Evolutionary conservation across 306 rosid genomes (phyloP).

Genomic region (Cucumis cinereus): DNA sequence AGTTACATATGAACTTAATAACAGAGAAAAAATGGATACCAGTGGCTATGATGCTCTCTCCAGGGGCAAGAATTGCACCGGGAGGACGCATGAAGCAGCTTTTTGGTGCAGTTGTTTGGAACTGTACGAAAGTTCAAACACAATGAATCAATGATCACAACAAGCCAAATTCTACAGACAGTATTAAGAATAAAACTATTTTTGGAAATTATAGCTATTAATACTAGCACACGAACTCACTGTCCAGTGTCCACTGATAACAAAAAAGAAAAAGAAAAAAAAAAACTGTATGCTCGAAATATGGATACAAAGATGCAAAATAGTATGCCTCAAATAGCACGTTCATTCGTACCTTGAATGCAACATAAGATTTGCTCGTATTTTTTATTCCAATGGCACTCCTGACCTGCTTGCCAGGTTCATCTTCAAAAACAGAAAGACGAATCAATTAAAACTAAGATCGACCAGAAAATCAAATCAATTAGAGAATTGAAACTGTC

Average conservation of each 20-base stretch:
- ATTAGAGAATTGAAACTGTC: background rate
- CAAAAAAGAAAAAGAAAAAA: background rate
- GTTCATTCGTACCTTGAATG: constrained; percentile 65
- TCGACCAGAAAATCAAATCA: background rate
- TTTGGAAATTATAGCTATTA: background rate
- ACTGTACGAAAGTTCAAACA: constrained; percentile 30
- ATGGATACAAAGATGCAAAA: background rate
- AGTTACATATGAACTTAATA: background rate
- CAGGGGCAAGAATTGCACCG: constrained; percentile 90
- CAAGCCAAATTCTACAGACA: background rate
- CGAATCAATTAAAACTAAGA: background rate
- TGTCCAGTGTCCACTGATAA: background rate
- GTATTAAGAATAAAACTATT: background rate
- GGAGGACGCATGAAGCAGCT: constrained; percentile 99
- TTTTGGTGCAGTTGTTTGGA: constrained; percentile 98
- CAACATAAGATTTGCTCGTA: constrained; percentile 78
- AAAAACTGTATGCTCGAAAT: background rate
- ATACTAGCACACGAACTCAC: background rate
- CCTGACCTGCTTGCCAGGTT: constrained; percentile 90
- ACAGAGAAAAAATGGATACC: constrained; percentile 28
- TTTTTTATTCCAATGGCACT: constrained; percentile 92
- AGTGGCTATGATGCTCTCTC: constrained; percentile 91
- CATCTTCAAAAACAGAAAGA: constrained; percentile 46
- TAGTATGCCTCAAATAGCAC: background rate
- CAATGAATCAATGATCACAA: background rate